Base-by-base conservation (phyloP, 345 rosid species). In the Ceriops zippeliana region DNA sequence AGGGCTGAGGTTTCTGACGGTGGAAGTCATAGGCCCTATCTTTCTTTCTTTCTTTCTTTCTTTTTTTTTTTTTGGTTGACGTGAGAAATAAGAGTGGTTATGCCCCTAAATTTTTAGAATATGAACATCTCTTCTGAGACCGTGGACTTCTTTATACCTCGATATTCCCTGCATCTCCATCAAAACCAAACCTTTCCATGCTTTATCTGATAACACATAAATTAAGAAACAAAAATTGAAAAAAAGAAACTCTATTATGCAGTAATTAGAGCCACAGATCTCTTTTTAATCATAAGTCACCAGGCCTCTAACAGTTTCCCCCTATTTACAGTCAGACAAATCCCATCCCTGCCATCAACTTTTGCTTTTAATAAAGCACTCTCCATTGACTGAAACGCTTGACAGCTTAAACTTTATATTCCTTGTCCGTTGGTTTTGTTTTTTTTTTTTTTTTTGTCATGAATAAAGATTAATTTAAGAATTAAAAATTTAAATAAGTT, bases 341-440 rank as follows among this genome's bases (percentile, higher is more conserved):
- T 34, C 52, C 52, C 19, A 34, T 31, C 66, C 34, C 24, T 56
- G 13, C 34, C 32, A 52, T 31, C 52, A 42, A 51, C 60, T 70
- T 58, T 68, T 47, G 61, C 10, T 59, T 51, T 22, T 65, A 9
- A 24, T 31, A 69, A 49, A 22, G 51, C 19, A 49, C 34, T 2
- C 59, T 61, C 34, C 61, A 31, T 69, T 47, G 66, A 47, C 72
- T 61, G 32, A 22, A 32, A 69, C 49, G 65, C 51, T 60, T 54
- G 74, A 71, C 63, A 71, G 30, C 68, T 63, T 71, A 63, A 71
- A 58, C 63, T 63, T 58, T 52, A 42, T 13, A 42, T 3, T 42
- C 5, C 19, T 42, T 42, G 16, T 15, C 17, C 49, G 16, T 42
- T 1, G 9, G 37, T 1, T 9, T 0, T 6, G 37, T 28, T 28